Evolutionary conservation across 805 yeast species (phyloP).

Genomic region (Zygosaccharomyces lentus): DNA sequence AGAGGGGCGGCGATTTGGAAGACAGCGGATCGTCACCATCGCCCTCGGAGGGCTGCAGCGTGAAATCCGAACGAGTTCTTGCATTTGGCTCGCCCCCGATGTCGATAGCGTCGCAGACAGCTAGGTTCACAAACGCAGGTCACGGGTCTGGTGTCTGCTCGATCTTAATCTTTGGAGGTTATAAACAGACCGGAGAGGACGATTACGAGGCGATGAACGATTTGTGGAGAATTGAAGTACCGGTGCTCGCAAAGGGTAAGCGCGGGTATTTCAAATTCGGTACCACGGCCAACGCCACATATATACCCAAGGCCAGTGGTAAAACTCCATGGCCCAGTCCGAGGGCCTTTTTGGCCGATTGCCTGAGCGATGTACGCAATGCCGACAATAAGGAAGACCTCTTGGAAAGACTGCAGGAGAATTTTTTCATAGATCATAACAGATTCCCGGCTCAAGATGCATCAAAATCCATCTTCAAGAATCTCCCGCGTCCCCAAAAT

Average conservation of each 20-base stretch:
- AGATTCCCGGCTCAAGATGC: conserved; percentile 6
- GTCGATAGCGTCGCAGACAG: conserved; percentile 1
- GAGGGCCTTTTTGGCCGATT: conserved; percentile 38
- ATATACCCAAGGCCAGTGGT: conserved; percentile 19
- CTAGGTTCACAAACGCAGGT: conserved; percentile 3
- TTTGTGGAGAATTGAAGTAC: conserved; percentile 41
- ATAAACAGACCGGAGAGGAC: conserved; percentile 33
- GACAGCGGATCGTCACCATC: neutral
- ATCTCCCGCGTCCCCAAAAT: conserved; percentile 18
- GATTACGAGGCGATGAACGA: conserved; percentile 38
- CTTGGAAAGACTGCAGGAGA: conserved; percentile 20
- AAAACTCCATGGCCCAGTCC: conserved; percentile 30
- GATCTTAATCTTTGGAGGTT: conserved; percentile 47
- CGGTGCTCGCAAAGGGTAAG: conserved; percentile 36
- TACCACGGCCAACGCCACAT: conserved; percentile 36
- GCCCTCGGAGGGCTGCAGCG: conserved; percentile 4
- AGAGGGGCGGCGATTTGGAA: conserved; percentile 5
- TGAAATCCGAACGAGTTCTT: conserved; percentile 2
- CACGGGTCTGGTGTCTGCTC: conserved; percentile 20
- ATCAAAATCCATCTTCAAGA: conserved; percentile 17
- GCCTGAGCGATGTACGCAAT: conserved; percentile 17
- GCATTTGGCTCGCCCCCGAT: conserved; percentile 6
- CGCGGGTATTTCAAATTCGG: conserved; percentile 37
- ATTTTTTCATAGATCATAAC: conserved; percentile 19
- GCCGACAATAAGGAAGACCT: conserved; percentile 14